These are phyloP conservation scores for Radiomyces spectabilis DNA, from an alignment of 192 early-diverging fungal species.

Conservation along the genomic window DNA sequence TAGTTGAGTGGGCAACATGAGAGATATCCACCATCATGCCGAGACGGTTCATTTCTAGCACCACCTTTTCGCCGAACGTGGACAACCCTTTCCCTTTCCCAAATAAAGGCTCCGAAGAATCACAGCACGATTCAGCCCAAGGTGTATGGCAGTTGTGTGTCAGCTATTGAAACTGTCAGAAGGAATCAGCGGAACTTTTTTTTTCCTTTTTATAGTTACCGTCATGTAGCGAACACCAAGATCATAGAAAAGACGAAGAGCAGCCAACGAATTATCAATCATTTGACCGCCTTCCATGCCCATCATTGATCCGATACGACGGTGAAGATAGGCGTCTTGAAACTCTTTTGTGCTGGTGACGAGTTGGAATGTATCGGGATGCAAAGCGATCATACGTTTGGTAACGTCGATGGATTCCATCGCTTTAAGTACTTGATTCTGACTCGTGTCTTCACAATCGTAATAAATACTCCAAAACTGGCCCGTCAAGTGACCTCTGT, in stretches of 20 bases:
- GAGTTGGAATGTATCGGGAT: slow-evolving; percentile 40
- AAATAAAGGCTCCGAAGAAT: slow-evolving; percentile 38
- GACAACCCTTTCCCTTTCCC: slow-evolving; percentile 43
- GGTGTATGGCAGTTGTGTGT: slow-evolving; percentile 59
- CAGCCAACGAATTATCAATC: slow-evolving; percentile 50
- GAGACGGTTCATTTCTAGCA: slow-evolving; percentile 61
- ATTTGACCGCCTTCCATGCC: slow-evolving; percentile 64
- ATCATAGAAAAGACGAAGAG: slow-evolving; percentile 44
- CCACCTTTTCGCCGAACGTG: slow-evolving; percentile 41
- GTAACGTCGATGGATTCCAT: slow-evolving; percentile 56
- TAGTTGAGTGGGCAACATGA: slow-evolving; percentile 54
- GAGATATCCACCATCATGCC: slow-evolving; percentile 66
- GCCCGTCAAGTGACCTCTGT: slow-evolving; percentile 20
- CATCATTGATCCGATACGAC: slow-evolving; percentile 52
- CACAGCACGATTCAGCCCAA: slow-evolving; percentile 40
- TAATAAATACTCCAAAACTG: slow-evolving; percentile 32
- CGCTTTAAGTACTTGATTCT: slow-evolving; percentile 22
- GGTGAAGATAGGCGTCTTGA: slow-evolving; percentile 22
- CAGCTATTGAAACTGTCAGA: slow-evolving; percentile 12
- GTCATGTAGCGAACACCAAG: slow-evolving; percentile 65
- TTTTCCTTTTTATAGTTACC: slow-evolving; percentile 3
- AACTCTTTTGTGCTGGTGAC: slow-evolving; percentile 38
- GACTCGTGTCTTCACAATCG: slow-evolving; percentile 9
- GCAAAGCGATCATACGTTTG: slow-evolving; percentile 41
- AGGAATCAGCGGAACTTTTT: neutral